Evolutionary conservation across 495 filamentous ascomycete species (phyloP).

Genomic region (Emericellopsis terricola): DNA sequence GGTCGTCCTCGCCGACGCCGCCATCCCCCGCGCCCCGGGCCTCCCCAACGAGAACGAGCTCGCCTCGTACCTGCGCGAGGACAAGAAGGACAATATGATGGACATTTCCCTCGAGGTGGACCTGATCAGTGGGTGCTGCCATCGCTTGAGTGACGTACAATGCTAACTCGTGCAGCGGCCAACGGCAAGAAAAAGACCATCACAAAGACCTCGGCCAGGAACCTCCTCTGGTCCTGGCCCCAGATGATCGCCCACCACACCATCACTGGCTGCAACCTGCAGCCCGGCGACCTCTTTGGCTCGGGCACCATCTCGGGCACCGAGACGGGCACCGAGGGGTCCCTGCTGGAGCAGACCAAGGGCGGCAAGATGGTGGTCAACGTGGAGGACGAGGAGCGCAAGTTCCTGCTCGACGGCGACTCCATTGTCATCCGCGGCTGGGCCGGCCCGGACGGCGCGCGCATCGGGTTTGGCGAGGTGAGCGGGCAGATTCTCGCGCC

Average conservation of each 20-base stretch:
- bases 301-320: slow-evolving; percentile 81
- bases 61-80: slow-evolving; percentile 54
- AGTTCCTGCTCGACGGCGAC: slow-evolving; percentile 77
- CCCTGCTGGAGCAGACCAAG: slow-evolving; percentile 64
- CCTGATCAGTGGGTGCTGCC: slow-evolving; percentile 36
- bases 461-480: slow-evolving; percentile 62
- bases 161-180: slow-evolving; percentile 21
- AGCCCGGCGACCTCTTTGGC: slow-evolving; percentile 68
- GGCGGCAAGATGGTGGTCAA: slow-evolving; percentile 44
- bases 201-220: slow-evolving; percentile 39
- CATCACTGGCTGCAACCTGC: slow-evolving; percentile 67
- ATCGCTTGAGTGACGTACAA: slow-evolving; percentile 1
- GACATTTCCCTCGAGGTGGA: slow-evolving; percentile 64
- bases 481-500: slow-evolving; percentile 35
- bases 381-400: slow-evolving; percentile 49
- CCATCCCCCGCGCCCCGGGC: slow-evolving; percentile 44
- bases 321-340: slow-evolving; percentile 41
- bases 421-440: slow-evolving; percentile 51
- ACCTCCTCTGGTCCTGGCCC: slow-evolving; percentile 80
- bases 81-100: slow-evolving; percentile 41
- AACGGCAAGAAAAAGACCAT: slow-evolving; percentile 49
- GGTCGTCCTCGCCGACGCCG: slow-evolving; percentile 72
- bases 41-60: slow-evolving; percentile 45
- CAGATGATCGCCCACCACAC: slow-evolving; percentile 93
- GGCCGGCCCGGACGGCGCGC: slow-evolving; percentile 34